These are phyloP conservation scores for Euphorbia tirucalli DNA, from an alignment of 345 rosid genomes.

Conservation along the genomic window DNA sequence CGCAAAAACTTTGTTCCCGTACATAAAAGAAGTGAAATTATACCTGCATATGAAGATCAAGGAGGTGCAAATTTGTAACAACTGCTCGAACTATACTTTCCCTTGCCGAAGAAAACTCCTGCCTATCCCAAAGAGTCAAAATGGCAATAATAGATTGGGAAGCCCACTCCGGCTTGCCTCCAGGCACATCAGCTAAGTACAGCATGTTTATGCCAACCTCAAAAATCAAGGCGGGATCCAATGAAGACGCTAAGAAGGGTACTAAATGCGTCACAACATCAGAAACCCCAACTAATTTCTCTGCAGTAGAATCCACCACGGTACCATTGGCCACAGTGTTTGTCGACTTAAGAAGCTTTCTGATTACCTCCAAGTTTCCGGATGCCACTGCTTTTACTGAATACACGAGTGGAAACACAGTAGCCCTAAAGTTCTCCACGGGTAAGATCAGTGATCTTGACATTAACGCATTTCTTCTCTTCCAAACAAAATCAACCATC, in stretches of 20 bases:
- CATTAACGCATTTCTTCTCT: constrained; percentile 70
- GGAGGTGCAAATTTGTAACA: constrained; percentile 86
- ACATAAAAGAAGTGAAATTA: constrained; percentile 2
- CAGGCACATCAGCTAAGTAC: constrained; percentile 93
- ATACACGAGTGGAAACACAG: constrained; percentile 82
- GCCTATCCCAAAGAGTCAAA: constrained; percentile 97
- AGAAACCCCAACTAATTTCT: constrained; percentile 81
- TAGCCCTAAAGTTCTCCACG: constrained; percentile 78
- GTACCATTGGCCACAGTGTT: constrained; percentile 34
- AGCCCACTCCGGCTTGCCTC: constrained; percentile 99
- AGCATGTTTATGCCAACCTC: constrained; percentile 96
- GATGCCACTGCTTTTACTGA: constrained; percentile 91
- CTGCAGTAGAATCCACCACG: constrained; percentile 70
- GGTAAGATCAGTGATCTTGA: constrained; percentile 83
- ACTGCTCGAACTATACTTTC: constrained; percentile 97
- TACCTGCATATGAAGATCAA: constrained; percentile 98
- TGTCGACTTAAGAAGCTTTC: constrained; percentile 60
- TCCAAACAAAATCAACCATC: constrained; percentile 83
- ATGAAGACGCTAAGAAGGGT: constrained; percentile 84
- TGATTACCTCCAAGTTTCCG: constrained; percentile 69
- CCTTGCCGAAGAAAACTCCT: constrained; percentile 96
- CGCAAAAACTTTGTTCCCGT: background rate
- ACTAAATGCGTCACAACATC: constrained; percentile 86
- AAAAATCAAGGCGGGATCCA: constrained; percentile 91
- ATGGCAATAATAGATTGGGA: constrained; percentile 88